Percentiles rank a stretch among this genome's conserved stretches.
These are phyloP conservation scores for Diaporthe amygdali DNA, from an alignment of 2,329 filamentous ascomycete genomes.

Conservation along the genomic window DNA sequence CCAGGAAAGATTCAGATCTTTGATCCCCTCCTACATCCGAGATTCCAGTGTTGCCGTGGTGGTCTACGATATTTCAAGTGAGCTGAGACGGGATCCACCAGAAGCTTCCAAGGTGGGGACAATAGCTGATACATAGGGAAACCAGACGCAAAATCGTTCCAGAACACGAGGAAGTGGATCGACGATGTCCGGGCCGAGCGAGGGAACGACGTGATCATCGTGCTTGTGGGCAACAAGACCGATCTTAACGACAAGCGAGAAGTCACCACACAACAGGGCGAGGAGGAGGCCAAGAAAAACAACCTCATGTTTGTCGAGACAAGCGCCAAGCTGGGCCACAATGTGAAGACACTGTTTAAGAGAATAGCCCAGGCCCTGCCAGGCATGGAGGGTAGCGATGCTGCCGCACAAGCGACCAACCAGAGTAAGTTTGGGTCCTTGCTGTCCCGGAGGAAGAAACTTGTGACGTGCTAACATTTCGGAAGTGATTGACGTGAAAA, in stretches of 20 bases:
- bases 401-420: slow-evolving; percentile 71
- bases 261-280: slow-evolving; percentile 93
- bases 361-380: slow-evolving; percentile 97
- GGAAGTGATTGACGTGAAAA: slow-evolving; percentile 92
- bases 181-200: slow-evolving; percentile 96
- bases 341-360: slow-evolving; percentile 97
- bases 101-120: not conserved
- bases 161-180: slow-evolving; percentile 99
- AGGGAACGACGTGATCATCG: slow-evolving; percentile 98
- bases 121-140: not conserved
- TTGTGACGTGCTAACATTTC: slow-evolving; percentile 31
- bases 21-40: slow-evolving; percentile 98
- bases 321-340: slow-evolving; percentile 95
- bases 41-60: slow-evolving; percentile 98
- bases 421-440: slow-evolving; percentile 69
- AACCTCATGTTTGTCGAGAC: slow-evolving; percentile 99
- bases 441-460: not conserved
- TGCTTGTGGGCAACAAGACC: slow-evolving; percentile 98
- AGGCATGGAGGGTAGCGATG: slow-evolving; percentile 93
- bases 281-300: slow-evolving; percentile 98
- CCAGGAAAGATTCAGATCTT: slow-evolving; percentile 93
- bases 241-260: slow-evolving; percentile 98
- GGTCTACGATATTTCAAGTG: slow-evolving; percentile 97
- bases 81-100: slow-evolving; percentile 29
- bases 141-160: slow-evolving; percentile 89